Conservation (phyloP, 2,329 filamentous ascomycete genomes). For the Fusarium algeriense region DNA sequence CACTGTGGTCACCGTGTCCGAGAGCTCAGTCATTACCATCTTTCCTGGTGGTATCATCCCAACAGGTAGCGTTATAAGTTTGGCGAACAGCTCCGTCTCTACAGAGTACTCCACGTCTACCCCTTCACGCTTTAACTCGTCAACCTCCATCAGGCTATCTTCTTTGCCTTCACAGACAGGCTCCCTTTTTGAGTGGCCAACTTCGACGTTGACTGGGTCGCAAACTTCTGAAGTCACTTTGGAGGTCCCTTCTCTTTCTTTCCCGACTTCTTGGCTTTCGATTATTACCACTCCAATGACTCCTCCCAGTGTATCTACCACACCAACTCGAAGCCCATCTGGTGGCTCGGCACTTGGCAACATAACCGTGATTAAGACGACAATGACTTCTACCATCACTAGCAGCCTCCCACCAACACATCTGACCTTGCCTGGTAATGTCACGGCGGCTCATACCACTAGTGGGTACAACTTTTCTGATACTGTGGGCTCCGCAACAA, state of each 20-base stretch:
- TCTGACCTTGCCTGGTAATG: conserved; percentile 6
- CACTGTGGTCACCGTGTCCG: conserved; percentile 22
- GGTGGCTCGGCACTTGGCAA: conserved; percentile 1
- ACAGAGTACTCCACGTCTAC: conserved; percentile 15
- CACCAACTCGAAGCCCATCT: background rate
- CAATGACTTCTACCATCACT: conserved; percentile 32
- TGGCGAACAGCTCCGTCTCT: conserved; percentile 8
- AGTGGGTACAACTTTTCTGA: conserved; percentile 29
- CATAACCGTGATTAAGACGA: conserved; percentile 16
- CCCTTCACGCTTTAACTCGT: conserved; percentile 12
- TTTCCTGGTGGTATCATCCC: conserved; percentile 27
- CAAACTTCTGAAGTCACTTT: background rate
- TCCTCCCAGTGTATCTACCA: conserved; percentile 12
- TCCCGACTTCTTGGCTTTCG: conserved; percentile 15
- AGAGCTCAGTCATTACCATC: conserved; percentile 34
- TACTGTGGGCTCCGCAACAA: background rate
- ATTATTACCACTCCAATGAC: conserved; percentile 26
- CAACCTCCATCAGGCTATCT: background rate
- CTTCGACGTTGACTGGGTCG: conserved; percentile 22
- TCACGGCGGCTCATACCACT: conserved; percentile 21
- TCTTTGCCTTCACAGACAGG: conserved; percentile 8
- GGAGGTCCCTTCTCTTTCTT: conserved; percentile 7
- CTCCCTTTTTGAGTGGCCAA: conserved; percentile 33
- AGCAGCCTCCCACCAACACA: conserved; percentile 19
- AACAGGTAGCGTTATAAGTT: conserved; percentile 11